Conservation (phyloP, 169 alveolate species). For the Plasmodium blacklocki region DNA sequence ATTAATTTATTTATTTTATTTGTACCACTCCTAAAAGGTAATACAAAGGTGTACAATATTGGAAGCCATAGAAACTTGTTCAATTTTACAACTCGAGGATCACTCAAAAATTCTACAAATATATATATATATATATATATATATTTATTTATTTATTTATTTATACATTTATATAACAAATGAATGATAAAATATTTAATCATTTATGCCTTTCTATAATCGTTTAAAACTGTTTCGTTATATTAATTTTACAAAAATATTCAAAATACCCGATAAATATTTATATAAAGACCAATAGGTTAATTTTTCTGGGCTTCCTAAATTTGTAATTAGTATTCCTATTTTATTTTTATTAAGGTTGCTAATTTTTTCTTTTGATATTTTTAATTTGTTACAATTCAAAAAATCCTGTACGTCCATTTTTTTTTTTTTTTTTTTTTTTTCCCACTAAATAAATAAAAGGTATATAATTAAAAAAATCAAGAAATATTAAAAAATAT, state of each 20-base stretch:
- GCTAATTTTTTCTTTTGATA: conserved; percentile 61
- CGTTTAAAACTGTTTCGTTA: too few relatives aligned
- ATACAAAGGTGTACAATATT: conserved; percentile 58
- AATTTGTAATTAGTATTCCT: conserved; percentile 68
- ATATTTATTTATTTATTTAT: neutral
- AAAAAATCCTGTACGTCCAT: conserved; percentile 68
- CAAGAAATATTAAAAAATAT: too few relatives aligned
- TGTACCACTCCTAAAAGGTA: conserved; percentile 78
- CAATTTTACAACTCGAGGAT: conserved; percentile 78
- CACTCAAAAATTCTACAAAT: conserved; percentile 80
- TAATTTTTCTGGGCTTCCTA: conserved; percentile 70
- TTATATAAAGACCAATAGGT: conserved; percentile 64
- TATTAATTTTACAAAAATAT: too few relatives aligned
- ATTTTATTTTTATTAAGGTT: conserved; percentile 47
- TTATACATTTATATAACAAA: neutral
- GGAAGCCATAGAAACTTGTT: conserved; percentile 78
- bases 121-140: neutral
- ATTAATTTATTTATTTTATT: neutral
- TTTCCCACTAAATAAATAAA: too few relatives aligned
- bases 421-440: neutral
- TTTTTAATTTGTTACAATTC: conserved; percentile 45
- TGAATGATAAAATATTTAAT: too few relatives aligned
- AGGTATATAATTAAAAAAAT: too few relatives aligned
- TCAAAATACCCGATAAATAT: conserved; percentile 35
- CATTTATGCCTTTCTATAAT: too few relatives aligned